Conservation (phyloP, 148 eudicot species). For the Heliosperma pusillum region DNA sequence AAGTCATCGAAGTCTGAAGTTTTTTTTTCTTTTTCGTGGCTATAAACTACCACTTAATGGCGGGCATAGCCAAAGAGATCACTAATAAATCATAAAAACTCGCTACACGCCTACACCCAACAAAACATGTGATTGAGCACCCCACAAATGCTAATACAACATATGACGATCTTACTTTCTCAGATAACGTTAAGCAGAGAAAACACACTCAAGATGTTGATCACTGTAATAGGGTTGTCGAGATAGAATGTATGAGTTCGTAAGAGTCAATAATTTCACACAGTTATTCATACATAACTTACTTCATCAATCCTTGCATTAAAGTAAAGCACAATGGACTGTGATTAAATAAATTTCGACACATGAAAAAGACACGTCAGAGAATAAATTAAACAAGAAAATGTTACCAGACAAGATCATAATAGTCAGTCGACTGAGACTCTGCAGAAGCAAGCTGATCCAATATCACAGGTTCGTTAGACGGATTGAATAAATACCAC, state of each 20-base stretch:
- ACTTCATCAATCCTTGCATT: not conserved
- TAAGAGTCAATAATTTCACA: not conserved
- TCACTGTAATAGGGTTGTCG: not conserved
- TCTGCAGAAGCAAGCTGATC: slow-evolving; percentile 14
- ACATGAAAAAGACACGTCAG: not conserved
- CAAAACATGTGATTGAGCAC: too few relatives aligned
- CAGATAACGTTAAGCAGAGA: not conserved
- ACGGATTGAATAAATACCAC: not conserved
- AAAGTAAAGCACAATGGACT: not conserved
- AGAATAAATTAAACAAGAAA: not conserved
- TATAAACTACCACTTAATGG: too few relatives aligned
- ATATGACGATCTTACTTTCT: not conserved
- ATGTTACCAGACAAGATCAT: slow-evolving; percentile 13
- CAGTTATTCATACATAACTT: not conserved
- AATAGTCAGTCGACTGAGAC: not conserved
- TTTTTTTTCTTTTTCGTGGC: too few relatives aligned
- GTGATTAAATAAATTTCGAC: not conserved
- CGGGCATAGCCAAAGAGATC: too few relatives aligned
- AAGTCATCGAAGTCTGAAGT: too few relatives aligned
- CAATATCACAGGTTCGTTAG: slow-evolving; percentile 7
- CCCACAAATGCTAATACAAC: not conserved
- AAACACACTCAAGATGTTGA: not conserved
- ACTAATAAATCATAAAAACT: too few relatives aligned
- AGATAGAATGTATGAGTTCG: not conserved
- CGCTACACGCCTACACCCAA: too few relatives aligned